Conservation (phyloP, 345 rosid genomes). For the Arabis hirsuta region DNA sequence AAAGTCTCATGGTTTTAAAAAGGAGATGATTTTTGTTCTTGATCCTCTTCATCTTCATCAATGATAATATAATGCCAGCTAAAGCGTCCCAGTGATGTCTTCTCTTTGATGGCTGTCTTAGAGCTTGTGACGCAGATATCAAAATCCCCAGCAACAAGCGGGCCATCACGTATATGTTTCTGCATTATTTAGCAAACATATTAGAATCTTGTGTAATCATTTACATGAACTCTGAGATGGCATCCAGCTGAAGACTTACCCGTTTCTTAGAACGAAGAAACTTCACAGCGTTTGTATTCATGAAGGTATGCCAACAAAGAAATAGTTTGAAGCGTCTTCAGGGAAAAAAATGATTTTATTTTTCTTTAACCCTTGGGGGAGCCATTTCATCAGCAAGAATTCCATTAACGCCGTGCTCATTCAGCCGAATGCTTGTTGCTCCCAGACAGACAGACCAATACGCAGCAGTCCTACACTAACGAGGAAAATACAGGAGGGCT, state of each 20-base stretch:
- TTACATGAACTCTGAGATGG: slow-evolving; percentile 16
- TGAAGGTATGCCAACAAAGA: slow-evolving; percentile 92
- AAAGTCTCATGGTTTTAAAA: slow-evolving; percentile 96
- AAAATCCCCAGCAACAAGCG: slow-evolving; percentile 95
- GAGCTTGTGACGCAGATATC: slow-evolving; percentile 98
- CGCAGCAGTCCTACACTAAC: slow-evolving; percentile 1
- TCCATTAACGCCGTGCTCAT: slow-evolving; percentile 97
- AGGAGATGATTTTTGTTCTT: slow-evolving; percentile 97
- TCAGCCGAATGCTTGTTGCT: slow-evolving; percentile 76
- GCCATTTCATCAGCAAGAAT: slow-evolving; percentile 86
- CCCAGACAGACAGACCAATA: slow-evolving; percentile 9
- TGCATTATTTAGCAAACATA: slow-evolving; percentile 40
- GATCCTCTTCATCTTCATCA: slow-evolving; percentile 80
- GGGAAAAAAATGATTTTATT: slow-evolving; percentile 1
- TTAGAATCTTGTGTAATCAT: slow-evolving; percentile 12
- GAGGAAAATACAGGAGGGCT: slow-evolving; percentile 76
- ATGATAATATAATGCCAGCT: slow-evolving; percentile 98
- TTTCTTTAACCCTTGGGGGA: not conserved
- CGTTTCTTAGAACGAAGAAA: slow-evolving; percentile 98
- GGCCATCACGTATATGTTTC: slow-evolving; percentile 90
- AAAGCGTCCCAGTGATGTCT: slow-evolving; percentile 82
- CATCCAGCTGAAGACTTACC: slow-evolving; percentile 50
- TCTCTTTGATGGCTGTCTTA: slow-evolving; percentile 99
- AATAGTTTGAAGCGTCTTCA: slow-evolving; percentile 94
- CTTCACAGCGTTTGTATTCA: slow-evolving; percentile 90